These are phyloP conservation scores for Coniochaeta prunicola DNA, from an alignment of 2,329 filamentous ascomycete species.

Conservation along the genomic window DNA sequence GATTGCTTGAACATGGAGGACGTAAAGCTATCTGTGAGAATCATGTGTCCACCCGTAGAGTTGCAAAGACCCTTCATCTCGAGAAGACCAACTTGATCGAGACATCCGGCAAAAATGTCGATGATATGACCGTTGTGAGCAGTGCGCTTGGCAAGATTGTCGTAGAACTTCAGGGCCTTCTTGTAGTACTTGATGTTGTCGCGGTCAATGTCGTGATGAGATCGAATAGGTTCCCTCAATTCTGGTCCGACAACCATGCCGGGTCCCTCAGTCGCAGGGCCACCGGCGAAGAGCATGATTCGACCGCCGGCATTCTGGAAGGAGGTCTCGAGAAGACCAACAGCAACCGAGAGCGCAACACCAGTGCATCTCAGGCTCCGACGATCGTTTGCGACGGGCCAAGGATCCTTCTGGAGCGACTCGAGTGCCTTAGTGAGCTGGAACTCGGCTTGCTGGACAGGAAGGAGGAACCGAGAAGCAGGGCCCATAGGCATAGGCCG, in stretches of 20 bases:
- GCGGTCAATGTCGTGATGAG: constrained; percentile 96
- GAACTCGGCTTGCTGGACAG: constrained; percentile 93
- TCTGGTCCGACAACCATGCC: constrained; percentile 96
- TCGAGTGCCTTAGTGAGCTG: constrained; percentile 95
- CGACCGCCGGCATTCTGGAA: constrained; percentile 93
- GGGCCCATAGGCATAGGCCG: constrained; percentile 70
- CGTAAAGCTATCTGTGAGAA: constrained; percentile 95
- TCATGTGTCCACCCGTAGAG: constrained; percentile 95
- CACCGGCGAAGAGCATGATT: constrained; percentile 96
- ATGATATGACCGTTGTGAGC: constrained; percentile 96
- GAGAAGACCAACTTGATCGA: constrained; percentile 92
- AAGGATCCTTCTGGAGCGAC: constrained; percentile 92
- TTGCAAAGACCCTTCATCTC: constrained; percentile 98
- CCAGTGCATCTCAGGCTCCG: constrained; percentile 88
- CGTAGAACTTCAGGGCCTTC: constrained; percentile 98
- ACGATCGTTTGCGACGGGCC: constrained; percentile 92
- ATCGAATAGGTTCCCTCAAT: constrained; percentile 91
- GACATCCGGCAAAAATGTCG: constrained; percentile 93
- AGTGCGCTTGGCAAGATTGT: constrained; percentile 84
- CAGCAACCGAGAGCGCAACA: constrained; percentile 90
- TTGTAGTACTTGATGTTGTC: constrained; percentile 99
- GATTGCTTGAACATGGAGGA: constrained; percentile 99
- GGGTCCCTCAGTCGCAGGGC: constrained; percentile 89
- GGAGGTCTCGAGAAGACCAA: constrained; percentile 85
- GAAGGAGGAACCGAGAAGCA: constrained; percentile 83